These are phyloP conservation scores for Protostelium mycophagum DNA, from an alignment of 78 protist species.

Conservation along the genomic window DNA sequence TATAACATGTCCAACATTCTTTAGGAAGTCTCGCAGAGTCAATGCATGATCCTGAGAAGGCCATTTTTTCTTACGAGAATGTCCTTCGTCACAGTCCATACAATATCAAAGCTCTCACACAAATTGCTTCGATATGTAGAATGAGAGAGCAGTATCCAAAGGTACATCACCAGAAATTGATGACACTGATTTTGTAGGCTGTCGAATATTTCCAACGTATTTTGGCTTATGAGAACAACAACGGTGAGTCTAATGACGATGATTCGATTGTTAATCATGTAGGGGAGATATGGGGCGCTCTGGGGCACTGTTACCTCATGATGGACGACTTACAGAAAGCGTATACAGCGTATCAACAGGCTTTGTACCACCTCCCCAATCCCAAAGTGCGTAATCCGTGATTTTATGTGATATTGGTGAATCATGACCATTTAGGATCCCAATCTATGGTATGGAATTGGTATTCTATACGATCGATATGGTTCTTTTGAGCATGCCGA, in stretches of 20 bases:
- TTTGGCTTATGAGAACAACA: conserved; percentile 33
- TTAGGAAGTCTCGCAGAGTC: conserved; percentile 45
- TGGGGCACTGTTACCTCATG: conserved; percentile 76
- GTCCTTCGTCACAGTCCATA: conserved; percentile 72
- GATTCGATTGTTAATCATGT: background rate
- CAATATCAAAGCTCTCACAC: conserved; percentile 68
- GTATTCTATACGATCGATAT: conserved; percentile 79
- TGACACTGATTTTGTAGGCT: background rate
- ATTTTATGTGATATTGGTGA: background rate
- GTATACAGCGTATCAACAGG: conserved; percentile 81
- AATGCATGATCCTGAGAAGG: conserved; percentile 69
- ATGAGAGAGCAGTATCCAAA: conserved; percentile 55
- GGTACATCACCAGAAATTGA: conserved; percentile 15
- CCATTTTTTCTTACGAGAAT: conserved; percentile 51
- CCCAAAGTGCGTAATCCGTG: conserved; percentile 35
- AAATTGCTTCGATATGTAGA: conserved; percentile 55
- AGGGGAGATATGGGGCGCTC: conserved; percentile 74
- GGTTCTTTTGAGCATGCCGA: conserved; percentile 86
- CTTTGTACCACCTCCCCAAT: conserved; percentile 72
- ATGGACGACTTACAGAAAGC: conserved; percentile 82
- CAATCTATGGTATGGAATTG: conserved; percentile 87
- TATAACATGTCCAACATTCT: background rate
- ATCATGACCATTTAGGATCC: conserved; percentile 40
- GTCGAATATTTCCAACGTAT: conserved; percentile 48
- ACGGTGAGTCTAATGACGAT: conserved; percentile 14